phyloP scores from a whole-genome alignment of 495 filamentous ascomycete genomes.

The Pseudoneurospora amorphoporcata region DNA sequence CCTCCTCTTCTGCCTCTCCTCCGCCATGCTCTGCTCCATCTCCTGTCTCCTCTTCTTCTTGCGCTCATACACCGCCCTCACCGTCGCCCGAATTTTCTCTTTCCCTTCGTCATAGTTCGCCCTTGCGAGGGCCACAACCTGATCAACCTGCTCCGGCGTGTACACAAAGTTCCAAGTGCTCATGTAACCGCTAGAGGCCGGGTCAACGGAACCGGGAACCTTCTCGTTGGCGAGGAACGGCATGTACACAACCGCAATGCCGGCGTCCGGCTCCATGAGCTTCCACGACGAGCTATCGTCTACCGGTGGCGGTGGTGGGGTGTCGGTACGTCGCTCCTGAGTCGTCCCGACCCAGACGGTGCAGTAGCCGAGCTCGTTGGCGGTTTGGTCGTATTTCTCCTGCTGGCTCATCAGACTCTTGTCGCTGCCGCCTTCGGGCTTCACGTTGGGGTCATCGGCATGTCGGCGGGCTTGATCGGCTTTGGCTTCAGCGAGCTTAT shows the following conservation, averaged over 20 bases:
- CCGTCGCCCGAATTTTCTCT: conserved; percentile 61
- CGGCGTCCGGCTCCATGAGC: conserved; percentile 66
- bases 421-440: conserved; percentile 6
- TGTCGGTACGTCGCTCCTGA: conserved; percentile 49
- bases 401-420: conserved; percentile 13
- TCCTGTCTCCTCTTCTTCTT: conserved; percentile 63
- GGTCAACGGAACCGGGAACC: conserved; percentile 62
- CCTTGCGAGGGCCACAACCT: conserved; percentile 66
- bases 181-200: conserved; percentile 70
- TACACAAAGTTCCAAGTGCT: conserved; percentile 98
- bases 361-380: conserved; percentile 69
- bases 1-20: conserved; percentile 34
- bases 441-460: conserved; percentile 1
- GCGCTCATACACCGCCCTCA: conserved; percentile 88
- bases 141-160: conserved; percentile 74
- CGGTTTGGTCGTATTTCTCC: conserved; percentile 28
- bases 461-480: conserved; percentile 32
- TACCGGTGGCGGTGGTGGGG: conserved; percentile 47
- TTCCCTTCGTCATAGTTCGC: conserved; percentile 79
- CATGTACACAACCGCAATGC: conserved; percentile 84
- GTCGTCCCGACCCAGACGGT: conserved; percentile 90
- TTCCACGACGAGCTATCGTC: conserved; percentile 56
- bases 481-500: conserved; percentile 54
- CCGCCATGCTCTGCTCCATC: conserved; percentile 42
- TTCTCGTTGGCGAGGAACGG: conserved; percentile 76